Evolutionary conservation across 2,329 filamentous ascomycete genomes (phyloP), one percentile per base, ranked within the genome.

Genomic region (Nothophaeocryptopus gaeumannii): DNA sequence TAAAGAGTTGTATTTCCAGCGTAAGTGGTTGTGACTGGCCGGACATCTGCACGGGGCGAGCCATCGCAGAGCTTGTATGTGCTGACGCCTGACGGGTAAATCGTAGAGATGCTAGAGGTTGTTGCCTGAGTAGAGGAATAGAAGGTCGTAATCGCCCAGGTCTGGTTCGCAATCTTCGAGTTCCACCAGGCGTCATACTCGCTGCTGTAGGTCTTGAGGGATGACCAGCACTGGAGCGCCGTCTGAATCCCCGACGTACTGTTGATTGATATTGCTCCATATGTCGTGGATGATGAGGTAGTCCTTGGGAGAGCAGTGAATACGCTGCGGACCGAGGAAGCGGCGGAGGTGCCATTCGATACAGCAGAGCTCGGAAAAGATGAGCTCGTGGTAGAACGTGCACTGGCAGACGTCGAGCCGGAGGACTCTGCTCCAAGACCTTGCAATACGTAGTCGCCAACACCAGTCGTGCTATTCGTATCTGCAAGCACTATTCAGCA

Each of bases 41-140:
- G 16, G n/a, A 45, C 20, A 29, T 62, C 47, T 3, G 55, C 58
- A 8, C 61, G 52, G 2, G 60, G 39, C 9, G 49, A 54, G 15
- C 60, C 59, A 48, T 64, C 60, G 40, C 60, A 63, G 0, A 63
- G 45, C 12, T 47, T 59, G 16, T 63, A 64, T 1, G 53, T 49
- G 35, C 50, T 59, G 9, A 47, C 40, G 16, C 34, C 20, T 2
- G 50, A 5, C 1, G 56, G 58, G 16, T 59, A 61, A 16, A 43
- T 45, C 1, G 56, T 59, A 2, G 30, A 36, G 5, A 47, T 51
- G 16, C 35, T 37, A 12, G 38, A 38, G n/a, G 36, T 40, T 8
- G 26, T 8, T 15, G 33, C 30, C 14, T 9, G 14, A 5, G 37
- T 32, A 20, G 45, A 34, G 12, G n/a, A 32, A 15, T 33, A 30